Conservation (phyloP, 1,284 basidiomycete genomes). For the Puccinia triticina region DNA sequence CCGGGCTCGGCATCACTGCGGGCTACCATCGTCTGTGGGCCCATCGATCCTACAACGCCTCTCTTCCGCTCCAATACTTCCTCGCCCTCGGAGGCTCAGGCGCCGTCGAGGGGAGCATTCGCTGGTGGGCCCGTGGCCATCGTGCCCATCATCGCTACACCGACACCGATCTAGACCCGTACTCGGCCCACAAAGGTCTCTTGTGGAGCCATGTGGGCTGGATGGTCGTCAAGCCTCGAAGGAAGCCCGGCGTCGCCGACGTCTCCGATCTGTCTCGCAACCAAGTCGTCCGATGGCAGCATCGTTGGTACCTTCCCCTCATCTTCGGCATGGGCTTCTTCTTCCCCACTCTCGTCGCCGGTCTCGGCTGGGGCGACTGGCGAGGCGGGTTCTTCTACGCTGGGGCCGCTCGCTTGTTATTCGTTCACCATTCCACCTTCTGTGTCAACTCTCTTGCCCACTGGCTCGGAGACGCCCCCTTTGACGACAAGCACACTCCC, state of each 20-base stretch:
- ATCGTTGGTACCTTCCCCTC: slow-evolving; percentile 74
- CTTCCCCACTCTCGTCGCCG: slow-evolving; percentile 76
- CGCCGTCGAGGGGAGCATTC: slow-evolving; percentile 85
- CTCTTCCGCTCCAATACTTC: slow-evolving; percentile 73
- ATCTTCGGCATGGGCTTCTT: slow-evolving; percentile 74
- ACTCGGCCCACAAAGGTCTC: slow-evolving; percentile 81
- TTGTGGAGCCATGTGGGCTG: slow-evolving; percentile 81
- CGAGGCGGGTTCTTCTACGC: slow-evolving; percentile 82
- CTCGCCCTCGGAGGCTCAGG: slow-evolving; percentile 79
- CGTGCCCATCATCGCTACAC: slow-evolving; percentile 81
- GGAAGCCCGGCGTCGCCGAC: slow-evolving; percentile 83
- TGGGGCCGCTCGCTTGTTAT: slow-evolving; percentile 76
- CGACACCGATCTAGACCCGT: slow-evolving; percentile 91
- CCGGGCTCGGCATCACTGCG: slow-evolving; percentile 71
- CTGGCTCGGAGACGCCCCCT: slow-evolving; percentile 87
- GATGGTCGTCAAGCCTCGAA: slow-evolving; percentile 88
- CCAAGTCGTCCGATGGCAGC: slow-evolving; percentile 81
- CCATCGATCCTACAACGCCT: slow-evolving; percentile 85
- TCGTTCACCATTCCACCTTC: slow-evolving; percentile 93
- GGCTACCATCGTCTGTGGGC: slow-evolving; percentile 94
- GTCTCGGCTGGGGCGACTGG: slow-evolving; percentile 82
- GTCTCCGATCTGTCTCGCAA: slow-evolving; percentile 79
- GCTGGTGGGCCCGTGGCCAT: slow-evolving; percentile 91
- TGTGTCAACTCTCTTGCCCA: slow-evolving; percentile 94
- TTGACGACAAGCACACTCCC: slow-evolving; percentile 92